A percentile compares a stretch with the other conserved stretches of the same genome.
These are phyloP conservation scores for Neoscytalidium dimidiatum DNA, from an alignment of 2,329 filamentous ascomycete genomes.

Conservation along the genomic window DNA sequence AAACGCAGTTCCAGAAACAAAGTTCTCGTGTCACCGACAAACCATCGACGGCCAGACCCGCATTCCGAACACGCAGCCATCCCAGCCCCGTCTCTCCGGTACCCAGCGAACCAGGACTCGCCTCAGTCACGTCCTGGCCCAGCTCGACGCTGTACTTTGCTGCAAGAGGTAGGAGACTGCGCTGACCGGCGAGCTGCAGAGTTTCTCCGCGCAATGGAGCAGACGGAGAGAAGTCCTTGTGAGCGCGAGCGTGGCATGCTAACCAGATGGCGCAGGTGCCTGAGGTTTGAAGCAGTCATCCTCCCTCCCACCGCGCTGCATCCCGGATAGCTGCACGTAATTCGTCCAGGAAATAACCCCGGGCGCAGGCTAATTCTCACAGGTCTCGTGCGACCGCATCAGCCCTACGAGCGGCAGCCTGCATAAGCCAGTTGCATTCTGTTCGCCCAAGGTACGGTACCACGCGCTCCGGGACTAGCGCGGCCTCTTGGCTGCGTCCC, in stretches of 20 bases:
- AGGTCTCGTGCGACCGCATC: neutral
- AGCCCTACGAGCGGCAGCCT: slow-evolving; percentile 10
- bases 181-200: neutral
- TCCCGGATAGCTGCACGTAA: neutral
- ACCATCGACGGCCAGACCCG: neutral
- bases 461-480: neutral
- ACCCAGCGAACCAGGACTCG: neutral
- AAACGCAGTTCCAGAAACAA: neutral
- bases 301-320: neutral
- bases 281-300: neutral
- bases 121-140: too few relatives aligned
- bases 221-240: neutral
- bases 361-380: neutral
- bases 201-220: neutral
- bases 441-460: neutral
- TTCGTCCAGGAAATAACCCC: neutral
- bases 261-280: neutral
- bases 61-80: slow-evolving; percentile 5
- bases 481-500: neutral
- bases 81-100: slow-evolving; percentile 8
- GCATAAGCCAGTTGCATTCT: neutral
- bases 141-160: neutral
- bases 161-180: neutral
- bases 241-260: neutral
- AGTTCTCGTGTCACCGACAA: neutral